Conservation (phyloP, 306 rosid species). For the Cercis canadensis region DNA sequence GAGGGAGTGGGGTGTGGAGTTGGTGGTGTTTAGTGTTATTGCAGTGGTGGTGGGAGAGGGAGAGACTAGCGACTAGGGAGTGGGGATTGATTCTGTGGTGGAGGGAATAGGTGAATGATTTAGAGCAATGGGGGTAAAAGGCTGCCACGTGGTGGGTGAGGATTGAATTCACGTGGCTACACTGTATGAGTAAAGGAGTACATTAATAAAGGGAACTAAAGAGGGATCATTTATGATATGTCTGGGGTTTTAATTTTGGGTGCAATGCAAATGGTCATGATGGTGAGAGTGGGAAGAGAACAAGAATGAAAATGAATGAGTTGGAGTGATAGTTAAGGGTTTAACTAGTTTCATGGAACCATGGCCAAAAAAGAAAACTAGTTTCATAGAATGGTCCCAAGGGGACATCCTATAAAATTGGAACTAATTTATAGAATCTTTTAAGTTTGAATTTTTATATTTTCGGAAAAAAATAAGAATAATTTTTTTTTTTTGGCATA, state of each 20-base stretch:
- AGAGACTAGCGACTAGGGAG: neutral
- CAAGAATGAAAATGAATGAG: too few relatives aligned
- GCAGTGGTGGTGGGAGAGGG: neutral
- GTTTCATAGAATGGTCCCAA: too few relatives aligned
- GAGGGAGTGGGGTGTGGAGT: neutral
- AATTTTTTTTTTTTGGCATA: too few relatives aligned
- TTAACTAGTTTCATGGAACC: too few relatives aligned
- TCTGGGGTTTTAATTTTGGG: neutral
- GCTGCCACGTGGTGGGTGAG: conserved; percentile 40
- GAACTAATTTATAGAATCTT: too few relatives aligned
- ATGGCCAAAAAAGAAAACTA: too few relatives aligned
- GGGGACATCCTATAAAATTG: too few relatives aligned
- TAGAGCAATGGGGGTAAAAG: conserved; percentile 42
- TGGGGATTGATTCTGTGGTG: conserved; percentile 22
- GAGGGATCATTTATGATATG: conserved; percentile 16
- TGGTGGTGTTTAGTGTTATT: neutral
- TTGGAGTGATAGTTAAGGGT: too few relatives aligned
- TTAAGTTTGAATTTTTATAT: too few relatives aligned
- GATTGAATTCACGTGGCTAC: conserved; percentile 42
- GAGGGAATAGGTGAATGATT: conserved; percentile 51
- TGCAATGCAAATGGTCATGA: neutral
- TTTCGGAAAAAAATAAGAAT: too few relatives aligned
- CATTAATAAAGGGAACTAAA: neutral
- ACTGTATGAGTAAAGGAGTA: neutral
- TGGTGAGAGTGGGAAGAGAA: too few relatives aligned